phyloP scores from a whole-genome alignment of 306 rosid genomes.

The Pterocarpus macrocarpus region DNA sequence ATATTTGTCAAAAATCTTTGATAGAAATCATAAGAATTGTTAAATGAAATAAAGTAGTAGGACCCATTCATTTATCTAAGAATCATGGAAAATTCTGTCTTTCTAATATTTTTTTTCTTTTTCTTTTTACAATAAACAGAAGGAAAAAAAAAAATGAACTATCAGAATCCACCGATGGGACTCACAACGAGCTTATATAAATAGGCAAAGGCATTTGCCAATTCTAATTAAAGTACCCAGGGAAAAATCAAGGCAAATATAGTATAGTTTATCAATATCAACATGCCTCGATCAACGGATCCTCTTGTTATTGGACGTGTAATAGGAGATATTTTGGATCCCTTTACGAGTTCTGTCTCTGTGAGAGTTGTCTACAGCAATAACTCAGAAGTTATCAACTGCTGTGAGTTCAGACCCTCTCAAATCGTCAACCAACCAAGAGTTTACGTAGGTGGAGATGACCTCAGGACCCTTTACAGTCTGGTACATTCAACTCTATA shows the following conservation, averaged over 20 bases:
- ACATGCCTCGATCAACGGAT: neutral
- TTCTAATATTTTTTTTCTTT: too few species aligned
- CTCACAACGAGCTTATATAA: too few species aligned
- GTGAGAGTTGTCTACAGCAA: constrained; percentile 25
- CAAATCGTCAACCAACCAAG: constrained; percentile 47
- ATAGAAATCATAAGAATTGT: too few species aligned
- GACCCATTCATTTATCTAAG: too few species aligned
- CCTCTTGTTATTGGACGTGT: constrained; percentile 51
- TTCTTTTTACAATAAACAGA: too few species aligned
- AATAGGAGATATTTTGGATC: constrained; percentile 51
- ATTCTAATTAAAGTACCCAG: neutral
- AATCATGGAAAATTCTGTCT: too few species aligned
- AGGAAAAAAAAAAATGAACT: too few species aligned
- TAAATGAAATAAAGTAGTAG: too few species aligned
- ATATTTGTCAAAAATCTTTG: too few species aligned
- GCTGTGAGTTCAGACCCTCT: constrained; percentile 53
- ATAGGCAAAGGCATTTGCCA: neutral
- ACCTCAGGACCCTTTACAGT: constrained; percentile 45
- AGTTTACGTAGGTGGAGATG: constrained; percentile 55
- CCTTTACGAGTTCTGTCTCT: constrained; percentile 36
- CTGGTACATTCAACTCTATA: constrained; percentile 1
- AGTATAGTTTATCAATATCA: too few species aligned
- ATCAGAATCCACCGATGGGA: too few species aligned
- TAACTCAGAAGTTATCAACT: constrained; percentile 46
- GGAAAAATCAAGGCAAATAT: too few species aligned